Conservation (phyloP, 495 filamentous ascomycete species). For the Penicillium nucicola region DNA sequence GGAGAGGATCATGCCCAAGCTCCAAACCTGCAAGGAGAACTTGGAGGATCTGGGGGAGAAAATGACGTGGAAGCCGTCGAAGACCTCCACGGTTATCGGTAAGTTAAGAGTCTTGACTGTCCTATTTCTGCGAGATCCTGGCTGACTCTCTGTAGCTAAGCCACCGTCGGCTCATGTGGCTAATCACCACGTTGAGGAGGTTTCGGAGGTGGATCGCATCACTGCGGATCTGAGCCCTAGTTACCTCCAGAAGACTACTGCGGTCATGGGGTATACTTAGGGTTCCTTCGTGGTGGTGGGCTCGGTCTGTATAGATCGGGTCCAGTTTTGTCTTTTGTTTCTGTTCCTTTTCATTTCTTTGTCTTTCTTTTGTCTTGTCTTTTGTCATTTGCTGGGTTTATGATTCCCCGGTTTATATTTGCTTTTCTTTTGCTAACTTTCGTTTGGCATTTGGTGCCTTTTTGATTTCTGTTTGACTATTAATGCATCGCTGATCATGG, state of each 20-base stretch:
- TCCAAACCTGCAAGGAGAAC: not conserved
- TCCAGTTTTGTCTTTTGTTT: too few relatives aligned
- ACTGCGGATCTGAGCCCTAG: not conserved
- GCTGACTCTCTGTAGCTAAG: not conserved
- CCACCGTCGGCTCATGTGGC: not conserved
- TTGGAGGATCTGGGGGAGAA: not conserved
- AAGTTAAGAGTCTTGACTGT: not conserved
- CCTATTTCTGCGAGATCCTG: not conserved
- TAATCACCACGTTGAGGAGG: not conserved
- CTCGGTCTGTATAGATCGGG: not conserved
- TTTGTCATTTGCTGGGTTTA: not conserved
- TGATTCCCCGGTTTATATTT: too few relatives aligned
- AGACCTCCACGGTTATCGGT: not conserved
- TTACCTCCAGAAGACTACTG: not conserved
- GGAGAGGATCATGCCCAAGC: not conserved
- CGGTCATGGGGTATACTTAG: not conserved
- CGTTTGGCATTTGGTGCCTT: not conserved
- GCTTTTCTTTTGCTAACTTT: not conserved
- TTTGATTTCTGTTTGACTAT: not conserved
- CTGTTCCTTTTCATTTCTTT: not conserved
- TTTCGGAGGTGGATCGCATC: not conserved
- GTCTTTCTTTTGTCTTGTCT: not conserved
- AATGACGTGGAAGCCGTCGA: not conserved
- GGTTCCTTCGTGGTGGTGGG: not conserved
- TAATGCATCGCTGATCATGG: not conserved